Conservation (phyloP, 208 protist genomes). For the Trypanosoma rangeli region DNA sequence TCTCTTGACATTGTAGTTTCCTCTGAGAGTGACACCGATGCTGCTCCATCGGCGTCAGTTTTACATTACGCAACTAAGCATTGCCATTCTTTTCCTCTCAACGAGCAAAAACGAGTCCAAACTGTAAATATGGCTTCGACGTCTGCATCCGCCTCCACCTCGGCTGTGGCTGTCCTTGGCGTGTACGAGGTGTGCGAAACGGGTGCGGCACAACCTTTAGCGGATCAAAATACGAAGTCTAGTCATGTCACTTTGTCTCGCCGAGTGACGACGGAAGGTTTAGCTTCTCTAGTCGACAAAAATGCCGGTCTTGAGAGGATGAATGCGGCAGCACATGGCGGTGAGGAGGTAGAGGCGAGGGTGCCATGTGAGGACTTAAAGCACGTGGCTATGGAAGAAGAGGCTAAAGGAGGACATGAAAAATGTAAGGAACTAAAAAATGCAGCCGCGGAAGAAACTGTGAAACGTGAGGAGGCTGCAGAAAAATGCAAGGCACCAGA, state of each 20-base stretch:
- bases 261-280: not conserved
- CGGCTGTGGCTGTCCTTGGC: slow-evolving; percentile 11
- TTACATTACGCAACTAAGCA: not conserved
- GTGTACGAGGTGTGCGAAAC: slow-evolving; percentile 2
- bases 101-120: not conserved
- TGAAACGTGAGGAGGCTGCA: not conserved
- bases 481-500: not conserved
- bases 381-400: slow-evolving; percentile 8
- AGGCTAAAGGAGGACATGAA: not conserved
- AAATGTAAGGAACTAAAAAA: not conserved
- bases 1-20: slow-evolving; percentile 18
- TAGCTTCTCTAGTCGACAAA: not conserved
- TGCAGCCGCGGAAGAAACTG: not conserved
- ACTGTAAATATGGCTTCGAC: not conserved
- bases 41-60: not conserved
- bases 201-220: not conserved
- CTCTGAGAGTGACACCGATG: slow-evolving; percentile 11
- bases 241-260: not conserved
- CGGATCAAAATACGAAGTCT: not conserved
- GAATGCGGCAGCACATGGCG: not conserved
- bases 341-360: not conserved
- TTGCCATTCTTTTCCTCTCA: not conserved
- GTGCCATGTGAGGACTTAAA: slow-evolving; percentile 14
- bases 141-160: slow-evolving; percentile 2
- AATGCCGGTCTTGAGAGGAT: not conserved